Evolutionary conservation across 495 filamentous ascomycete species (phyloP).

Genomic region (Penicillium bovifimosum): DNA sequence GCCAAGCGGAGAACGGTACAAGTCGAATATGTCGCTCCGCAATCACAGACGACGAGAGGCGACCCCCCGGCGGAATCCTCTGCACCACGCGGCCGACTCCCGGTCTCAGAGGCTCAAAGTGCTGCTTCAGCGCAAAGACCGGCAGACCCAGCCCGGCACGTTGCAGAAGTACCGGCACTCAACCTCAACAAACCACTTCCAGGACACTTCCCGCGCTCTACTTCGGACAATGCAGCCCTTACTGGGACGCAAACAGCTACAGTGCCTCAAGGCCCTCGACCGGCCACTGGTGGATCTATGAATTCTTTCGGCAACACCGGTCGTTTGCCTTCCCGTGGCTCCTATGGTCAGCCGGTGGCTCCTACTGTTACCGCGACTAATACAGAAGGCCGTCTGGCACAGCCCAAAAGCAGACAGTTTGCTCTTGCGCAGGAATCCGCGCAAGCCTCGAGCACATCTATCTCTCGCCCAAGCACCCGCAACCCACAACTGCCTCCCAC

Average conservation of each 20-base stretch:
- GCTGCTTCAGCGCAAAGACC: constrained; percentile 5
- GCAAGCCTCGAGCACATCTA: constrained; percentile 27
- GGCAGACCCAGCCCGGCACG: constrained; percentile 4
- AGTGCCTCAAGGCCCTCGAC: constrained; percentile 52
- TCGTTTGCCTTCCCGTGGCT: constrained; percentile 70
- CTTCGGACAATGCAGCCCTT: constrained; percentile 51
- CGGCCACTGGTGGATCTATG: constrained; percentile 79
- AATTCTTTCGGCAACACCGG: constrained; percentile 54
- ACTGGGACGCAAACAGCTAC: constrained; percentile 41
- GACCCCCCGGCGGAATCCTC: constrained; percentile 34
- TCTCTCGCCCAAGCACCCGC: constrained; percentile 58
- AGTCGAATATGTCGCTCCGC: constrained; percentile 94
- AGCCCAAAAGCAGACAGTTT: constrained; percentile 74
- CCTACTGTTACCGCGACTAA: constrained; percentile 86
- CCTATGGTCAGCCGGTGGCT: constrained; percentile 83
- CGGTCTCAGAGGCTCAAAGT: constrained; percentile 11
- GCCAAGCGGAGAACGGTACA: constrained; percentile 93
- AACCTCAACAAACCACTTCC: constrained; percentile 27
- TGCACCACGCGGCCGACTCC: constrained; percentile 16
- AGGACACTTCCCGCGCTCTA: constrained; percentile 48
- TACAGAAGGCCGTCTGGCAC: constrained; percentile 83
- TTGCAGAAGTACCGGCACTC: constrained; percentile 12
- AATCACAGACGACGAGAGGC: constrained; percentile 69
- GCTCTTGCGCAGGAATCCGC: constrained; percentile 53
- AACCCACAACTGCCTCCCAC: constrained; percentile 43